Evolutionary conservation across 495 filamentous ascomycete species (phyloP), one percentile per base, ranked within the genome.

Genomic region (Wilcoxina mikolae): DNA sequence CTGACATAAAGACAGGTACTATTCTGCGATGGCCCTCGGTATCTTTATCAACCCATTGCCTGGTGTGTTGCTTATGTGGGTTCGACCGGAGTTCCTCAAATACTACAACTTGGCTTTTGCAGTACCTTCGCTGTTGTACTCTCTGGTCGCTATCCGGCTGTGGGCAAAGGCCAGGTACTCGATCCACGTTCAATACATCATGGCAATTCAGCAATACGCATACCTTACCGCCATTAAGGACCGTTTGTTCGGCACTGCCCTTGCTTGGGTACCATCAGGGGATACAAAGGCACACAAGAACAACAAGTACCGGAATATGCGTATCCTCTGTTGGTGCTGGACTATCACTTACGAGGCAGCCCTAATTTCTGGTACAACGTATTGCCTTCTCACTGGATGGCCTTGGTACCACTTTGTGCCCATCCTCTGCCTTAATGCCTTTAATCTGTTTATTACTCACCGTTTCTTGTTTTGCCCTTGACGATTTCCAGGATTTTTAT

Each of bases 81-180:
- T 59, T 25, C 51, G 60, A 17, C 64, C 65, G 17, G 58, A 61
- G 15, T 59, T 47, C 27, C 60, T 67, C 55, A 62, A 64, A 43
- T 65, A 60, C 39, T 64, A 65, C 50, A 64, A 61, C 54, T 54
- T 67, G 20, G 54, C 61, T 24, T 64, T 65, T 54, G 63, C 63
- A 28, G 26, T 65, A 35, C 63, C 65, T 9, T 56, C 28, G 11
- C 56, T 65, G 31, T 12, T 65, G 18, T 59, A 59, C 53, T 55
- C 48, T 2, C 45, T 65, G 18, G 12, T 65, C 20, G 42, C 56
- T 2, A 42, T 63, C 27, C 55, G 56, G 2, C 33, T 60, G 9
- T 65, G 65, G 63, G 58, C 63, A 10, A 62, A 57, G 27, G 55
- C 51, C 15, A 46, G 48, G 23, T 67, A 64, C 48, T 57, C 57